Conservation (phyloP, 1,284 basidiomycete species). For the Pseudozyma flocculosa region DNA sequence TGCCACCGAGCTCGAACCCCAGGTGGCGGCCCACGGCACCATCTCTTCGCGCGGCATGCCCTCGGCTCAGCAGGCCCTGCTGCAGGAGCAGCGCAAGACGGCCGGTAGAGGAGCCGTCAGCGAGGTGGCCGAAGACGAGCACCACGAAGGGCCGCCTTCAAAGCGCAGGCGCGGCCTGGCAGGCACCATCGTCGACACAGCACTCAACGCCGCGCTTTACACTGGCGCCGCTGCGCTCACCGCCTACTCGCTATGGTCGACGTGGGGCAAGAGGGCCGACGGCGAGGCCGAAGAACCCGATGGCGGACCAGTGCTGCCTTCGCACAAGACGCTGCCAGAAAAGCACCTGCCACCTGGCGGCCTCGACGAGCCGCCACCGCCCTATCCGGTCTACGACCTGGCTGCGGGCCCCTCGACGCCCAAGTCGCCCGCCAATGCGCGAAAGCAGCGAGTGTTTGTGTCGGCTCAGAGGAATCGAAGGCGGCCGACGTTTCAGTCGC, state of each 20-base stretch:
- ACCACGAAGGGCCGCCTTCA: constrained; percentile 15
- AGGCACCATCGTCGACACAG: constrained; percentile 38
- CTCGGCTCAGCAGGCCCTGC: constrained; percentile 13
- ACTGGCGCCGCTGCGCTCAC: constrained; percentile 44
- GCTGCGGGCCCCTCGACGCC: constrained; percentile 2
- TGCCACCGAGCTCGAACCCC: constrained; percentile 15
- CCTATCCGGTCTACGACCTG: constrained; percentile 19
- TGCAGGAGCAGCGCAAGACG: constrained; percentile 10
- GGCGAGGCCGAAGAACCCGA: constrained; percentile 15
- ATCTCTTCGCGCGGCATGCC: constrained; percentile 25
- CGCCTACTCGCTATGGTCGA: constrained; percentile 40
- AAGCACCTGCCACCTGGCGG: constrained; percentile 9
- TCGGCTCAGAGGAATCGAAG: constrained; percentile 27
- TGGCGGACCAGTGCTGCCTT: constrained; percentile 18
- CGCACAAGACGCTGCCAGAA: constrained; percentile 1
- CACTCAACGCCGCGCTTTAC: constrained; percentile 39
- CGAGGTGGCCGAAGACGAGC: not conserved
- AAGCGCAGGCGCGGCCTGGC: constrained; percentile 36
- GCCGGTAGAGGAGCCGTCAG: not conserved
- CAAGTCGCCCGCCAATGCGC: constrained; percentile 10
- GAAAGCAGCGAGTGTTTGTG: constrained; percentile 27
- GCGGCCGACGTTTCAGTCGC: constrained; percentile 21
- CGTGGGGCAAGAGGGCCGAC: constrained; percentile 28
- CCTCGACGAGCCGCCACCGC: constrained; percentile 34
- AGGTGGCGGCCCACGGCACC: constrained; percentile 8